These are phyloP conservation scores for Gracilaria gracilis DNA, from an alignment of 23 red algal species.

Conservation along the genomic window DNA sequence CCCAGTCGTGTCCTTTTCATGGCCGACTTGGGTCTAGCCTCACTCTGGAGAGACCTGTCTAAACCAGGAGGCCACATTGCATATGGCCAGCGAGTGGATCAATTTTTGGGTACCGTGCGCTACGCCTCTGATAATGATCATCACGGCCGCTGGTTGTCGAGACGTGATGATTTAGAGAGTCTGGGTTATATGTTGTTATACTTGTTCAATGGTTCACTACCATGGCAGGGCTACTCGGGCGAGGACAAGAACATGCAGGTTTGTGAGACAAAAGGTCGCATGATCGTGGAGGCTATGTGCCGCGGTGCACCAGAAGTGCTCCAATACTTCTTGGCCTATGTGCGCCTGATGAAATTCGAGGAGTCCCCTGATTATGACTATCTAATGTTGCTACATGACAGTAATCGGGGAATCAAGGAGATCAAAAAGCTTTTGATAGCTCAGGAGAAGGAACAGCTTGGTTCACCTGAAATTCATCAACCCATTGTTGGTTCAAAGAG, in stretches of 20 bases:
- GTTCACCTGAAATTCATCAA: slow-evolving; percentile 11
- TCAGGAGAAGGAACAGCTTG: slow-evolving; percentile 50
- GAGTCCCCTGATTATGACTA: slow-evolving; percentile 96
- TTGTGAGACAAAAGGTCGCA: slow-evolving; percentile 95
- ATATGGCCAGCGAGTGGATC: slow-evolving; percentile 97
- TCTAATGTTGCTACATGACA: slow-evolving; percentile 76
- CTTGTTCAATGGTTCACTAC: slow-evolving; percentile 87
- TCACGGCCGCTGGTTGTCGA: slow-evolving; percentile 84
- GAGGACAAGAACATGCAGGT: slow-evolving; percentile 99
- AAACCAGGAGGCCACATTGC: slow-evolving; percentile 84
- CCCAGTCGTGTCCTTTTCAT: slow-evolving; percentile 81
- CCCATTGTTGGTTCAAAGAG: slow-evolving; percentile 70
- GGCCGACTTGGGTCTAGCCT: slow-evolving; percentile 95
- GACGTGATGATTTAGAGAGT: slow-evolving; percentile 95
- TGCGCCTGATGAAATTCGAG: slow-evolving; percentile 91
- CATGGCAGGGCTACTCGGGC: slow-evolving; percentile 95
- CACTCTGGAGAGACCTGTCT: slow-evolving; percentile 78
- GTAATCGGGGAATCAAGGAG: slow-evolving; percentile 64
- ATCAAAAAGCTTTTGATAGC: slow-evolving; percentile 80
- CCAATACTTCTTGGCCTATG: slow-evolving; percentile 98
- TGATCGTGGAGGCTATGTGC: slow-evolving; percentile 90
- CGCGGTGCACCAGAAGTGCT: slow-evolving; percentile 91
- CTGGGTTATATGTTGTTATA: slow-evolving; percentile 98
- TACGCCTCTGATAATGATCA: slow-evolving; percentile 98
- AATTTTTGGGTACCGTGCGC: slow-evolving; percentile 95